Conservation (phyloP, 495 filamentous ascomycete genomes). For the Hypoxylon trugodes region DNA sequence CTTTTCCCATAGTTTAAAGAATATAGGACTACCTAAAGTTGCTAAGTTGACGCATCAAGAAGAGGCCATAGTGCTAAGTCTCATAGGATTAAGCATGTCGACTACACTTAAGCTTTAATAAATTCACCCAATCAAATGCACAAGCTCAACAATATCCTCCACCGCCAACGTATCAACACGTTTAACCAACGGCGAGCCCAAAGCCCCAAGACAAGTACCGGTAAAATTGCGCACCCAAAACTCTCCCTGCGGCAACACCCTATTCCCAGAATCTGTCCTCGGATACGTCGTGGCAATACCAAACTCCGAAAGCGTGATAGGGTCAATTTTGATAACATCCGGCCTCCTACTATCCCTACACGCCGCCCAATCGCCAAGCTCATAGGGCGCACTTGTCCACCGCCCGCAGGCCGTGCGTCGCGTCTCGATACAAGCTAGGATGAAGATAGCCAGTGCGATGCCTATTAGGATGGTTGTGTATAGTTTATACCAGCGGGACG, state of each 20-base stretch:
- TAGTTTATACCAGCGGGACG: slow-evolving; percentile 26
- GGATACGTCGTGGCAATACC: slow-evolving; percentile 1
- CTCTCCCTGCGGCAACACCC: neutral
- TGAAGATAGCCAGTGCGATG: slow-evolving; percentile 15
- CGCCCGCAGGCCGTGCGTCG: slow-evolving; percentile 24
- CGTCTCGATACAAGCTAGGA: slow-evolving; percentile 27
- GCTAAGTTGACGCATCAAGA: no score
- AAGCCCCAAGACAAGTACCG: slow-evolving; percentile 4
- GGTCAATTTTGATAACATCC: slow-evolving; percentile 1
- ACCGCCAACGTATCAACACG: neutral
- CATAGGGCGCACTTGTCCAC: slow-evolving; percentile 25
- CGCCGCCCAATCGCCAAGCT: neutral
- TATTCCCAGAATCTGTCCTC: neutral
- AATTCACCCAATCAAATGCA: neutral
- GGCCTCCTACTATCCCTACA: neutral
- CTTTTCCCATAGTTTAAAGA: no score
- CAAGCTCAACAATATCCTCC: neutral
- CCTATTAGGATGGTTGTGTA: slow-evolving; percentile 25
- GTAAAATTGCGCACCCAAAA: slow-evolving; percentile 19
- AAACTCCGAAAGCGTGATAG: neutral
- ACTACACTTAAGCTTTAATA: neutral
- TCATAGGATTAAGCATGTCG: no score
- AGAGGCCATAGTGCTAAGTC: no score
- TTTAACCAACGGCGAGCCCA: neutral
- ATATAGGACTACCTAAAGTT: no score